Evolutionary conservation across 305 asterid species (phyloP).

Genomic region (Stenogyne calaminthoides): DNA sequence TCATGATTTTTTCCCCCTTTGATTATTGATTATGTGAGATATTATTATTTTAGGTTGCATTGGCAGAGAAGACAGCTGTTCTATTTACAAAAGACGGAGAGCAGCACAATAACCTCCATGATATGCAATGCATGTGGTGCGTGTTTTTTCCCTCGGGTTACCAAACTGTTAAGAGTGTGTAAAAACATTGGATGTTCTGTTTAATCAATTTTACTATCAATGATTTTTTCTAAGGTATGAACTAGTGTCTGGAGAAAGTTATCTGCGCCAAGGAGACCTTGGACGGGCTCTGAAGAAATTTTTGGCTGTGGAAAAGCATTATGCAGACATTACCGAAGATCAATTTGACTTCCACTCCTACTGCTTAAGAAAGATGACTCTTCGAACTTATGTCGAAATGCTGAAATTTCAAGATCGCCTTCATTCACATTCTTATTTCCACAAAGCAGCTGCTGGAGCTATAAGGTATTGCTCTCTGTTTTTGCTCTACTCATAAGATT

Average conservation of each 20-base stretch:
- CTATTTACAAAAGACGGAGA: constrained; percentile 98
- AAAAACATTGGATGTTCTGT: constrained; percentile 3
- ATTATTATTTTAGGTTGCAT: constrained; percentile 59
- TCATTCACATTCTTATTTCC: constrained; percentile 90
- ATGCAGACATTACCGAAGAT: constrained; percentile 94
- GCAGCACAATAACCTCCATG: constrained; percentile 93
- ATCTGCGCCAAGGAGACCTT: constrained; percentile 85
- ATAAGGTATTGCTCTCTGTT: constrained; percentile 54
- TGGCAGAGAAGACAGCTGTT: constrained; percentile 94
- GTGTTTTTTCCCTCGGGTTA: constrained; percentile 33
- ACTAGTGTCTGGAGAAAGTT: constrained; percentile 95
- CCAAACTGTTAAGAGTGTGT: background rate
- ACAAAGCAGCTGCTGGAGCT: constrained; percentile 91
- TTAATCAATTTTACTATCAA: constrained; percentile 24
- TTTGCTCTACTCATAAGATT: constrained; percentile 16
- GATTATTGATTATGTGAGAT: constrained; percentile 24
- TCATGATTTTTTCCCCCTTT: constrained; percentile 15
- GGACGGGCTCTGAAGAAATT: constrained; percentile 98
- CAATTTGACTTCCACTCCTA: constrained; percentile 98
- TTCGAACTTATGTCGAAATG: constrained; percentile 91
- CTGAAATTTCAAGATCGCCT: constrained; percentile 91
- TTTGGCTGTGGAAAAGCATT: constrained; percentile 96
- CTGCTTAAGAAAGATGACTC: constrained; percentile 98
- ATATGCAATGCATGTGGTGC: constrained; percentile 99
- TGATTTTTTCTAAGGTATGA: constrained; percentile 70